Conservation (phyloP, 805 yeast species). For the Ogataea nitratoaversa region DNA sequence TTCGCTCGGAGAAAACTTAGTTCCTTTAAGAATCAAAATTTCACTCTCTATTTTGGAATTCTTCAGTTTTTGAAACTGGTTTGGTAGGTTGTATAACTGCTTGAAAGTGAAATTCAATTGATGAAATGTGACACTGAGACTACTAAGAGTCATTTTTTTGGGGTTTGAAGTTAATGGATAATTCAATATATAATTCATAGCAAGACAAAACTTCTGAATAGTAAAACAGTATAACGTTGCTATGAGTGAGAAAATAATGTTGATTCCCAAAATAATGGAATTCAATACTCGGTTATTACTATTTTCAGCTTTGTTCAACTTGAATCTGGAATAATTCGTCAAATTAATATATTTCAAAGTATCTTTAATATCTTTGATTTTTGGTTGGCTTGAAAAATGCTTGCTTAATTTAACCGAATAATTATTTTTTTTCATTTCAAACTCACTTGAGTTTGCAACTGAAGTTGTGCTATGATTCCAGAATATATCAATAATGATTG, state of each 20-base stretch:
- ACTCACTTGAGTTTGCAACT: slow-evolving; percentile 8
- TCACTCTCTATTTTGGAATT: slow-evolving; percentile 37
- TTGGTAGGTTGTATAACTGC: slow-evolving; percentile 75
- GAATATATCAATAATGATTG: slow-evolving; percentile 60
- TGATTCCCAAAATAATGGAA: slow-evolving; percentile 1
- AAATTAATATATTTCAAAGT: slow-evolving; percentile 28
- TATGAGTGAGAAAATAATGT: slow-evolving; percentile 1
- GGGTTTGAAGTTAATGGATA: slow-evolving; percentile 9
- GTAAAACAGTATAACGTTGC: slow-evolving; percentile 7
- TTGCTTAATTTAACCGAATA: slow-evolving; percentile 26
- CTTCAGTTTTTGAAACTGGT: slow-evolving; percentile 60
- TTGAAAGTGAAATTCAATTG: slow-evolving; percentile 76
- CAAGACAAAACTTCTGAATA: slow-evolving; percentile 8
- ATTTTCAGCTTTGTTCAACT: slow-evolving; percentile 8
- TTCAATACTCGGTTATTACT: not conserved
- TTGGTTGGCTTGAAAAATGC: slow-evolving; percentile 16
- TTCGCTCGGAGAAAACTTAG: slow-evolving; percentile 41
- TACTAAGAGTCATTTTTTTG: slow-evolving; percentile 2
- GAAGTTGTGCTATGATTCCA: slow-evolving; percentile 20
- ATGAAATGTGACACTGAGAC: slow-evolving; percentile 51
- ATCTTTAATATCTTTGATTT: slow-evolving; percentile 21
- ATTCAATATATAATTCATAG: slow-evolving; percentile 10
- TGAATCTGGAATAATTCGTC: slow-evolving; percentile 24
- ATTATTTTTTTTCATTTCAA: slow-evolving; percentile 11
- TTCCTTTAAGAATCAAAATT: slow-evolving; percentile 35